These are phyloP conservation scores for Phytophthora rubi DNA, from an alignment of 352 stramenopile species.

Conservation along the genomic window DNA sequence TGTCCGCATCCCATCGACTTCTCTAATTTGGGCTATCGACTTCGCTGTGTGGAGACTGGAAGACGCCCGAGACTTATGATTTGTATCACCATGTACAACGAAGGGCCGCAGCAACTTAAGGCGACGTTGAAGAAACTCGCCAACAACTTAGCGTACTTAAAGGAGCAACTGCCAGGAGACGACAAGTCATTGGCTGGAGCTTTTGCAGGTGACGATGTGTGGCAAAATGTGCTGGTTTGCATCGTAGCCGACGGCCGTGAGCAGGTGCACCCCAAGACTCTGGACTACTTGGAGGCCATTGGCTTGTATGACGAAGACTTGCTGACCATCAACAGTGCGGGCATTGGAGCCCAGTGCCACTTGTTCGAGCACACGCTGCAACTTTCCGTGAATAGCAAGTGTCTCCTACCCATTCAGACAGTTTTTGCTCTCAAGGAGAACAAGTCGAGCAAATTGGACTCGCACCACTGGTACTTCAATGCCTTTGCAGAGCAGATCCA, in stretches of 20 bases:
- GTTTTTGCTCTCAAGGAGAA: conserved; percentile 85
- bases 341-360: conserved; percentile 82
- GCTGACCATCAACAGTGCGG: conserved; percentile 85
- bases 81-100: conserved; percentile 90
- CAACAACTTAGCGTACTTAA: conserved; percentile 83
- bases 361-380: conserved; percentile 89
- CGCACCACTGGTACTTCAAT: conserved; percentile 88
- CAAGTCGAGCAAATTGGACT: conserved; percentile 85
- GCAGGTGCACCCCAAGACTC: conserved; percentile 77
- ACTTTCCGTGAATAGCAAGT: conserved; percentile 71
- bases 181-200: conserved; percentile 44
- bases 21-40: conserved; percentile 75
- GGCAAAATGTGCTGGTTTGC: conserved; percentile 83
- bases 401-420: conserved; percentile 75
- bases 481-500: conserved; percentile 85
- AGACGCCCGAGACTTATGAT: conserved; percentile 82
- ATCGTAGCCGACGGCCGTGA: conserved; percentile 84
- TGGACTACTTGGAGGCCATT: conserved; percentile 78
- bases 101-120: conserved; percentile 71
- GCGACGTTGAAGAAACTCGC: conserved; percentile 79
- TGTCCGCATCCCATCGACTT: conserved; percentile 74
- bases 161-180: conserved; percentile 45
- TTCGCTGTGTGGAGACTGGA: conserved; percentile 79
- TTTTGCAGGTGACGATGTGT: conserved; percentile 75
- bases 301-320: conserved; percentile 87